Conservation (phyloP, 768 basidiomycete species). For the Hericium erinaceus region DNA sequence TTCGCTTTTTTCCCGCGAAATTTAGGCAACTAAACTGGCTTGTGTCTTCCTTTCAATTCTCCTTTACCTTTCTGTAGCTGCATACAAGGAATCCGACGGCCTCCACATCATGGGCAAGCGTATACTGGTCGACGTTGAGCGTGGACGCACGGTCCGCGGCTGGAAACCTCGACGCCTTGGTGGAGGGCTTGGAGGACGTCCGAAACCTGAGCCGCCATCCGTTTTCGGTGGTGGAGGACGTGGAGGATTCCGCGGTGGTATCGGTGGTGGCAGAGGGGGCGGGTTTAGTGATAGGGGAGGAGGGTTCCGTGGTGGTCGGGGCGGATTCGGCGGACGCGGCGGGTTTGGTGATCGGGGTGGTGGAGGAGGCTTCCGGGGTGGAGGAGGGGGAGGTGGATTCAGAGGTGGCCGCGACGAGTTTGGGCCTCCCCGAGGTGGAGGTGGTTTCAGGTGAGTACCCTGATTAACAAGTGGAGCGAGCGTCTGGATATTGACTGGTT, state of each 20-base stretch:
- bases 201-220: slow-evolving; percentile 59
- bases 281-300: slow-evolving; percentile 22
- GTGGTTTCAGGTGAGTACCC: slow-evolving; percentile 18
- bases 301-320: slow-evolving; percentile 26
- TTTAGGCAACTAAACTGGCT: slow-evolving; percentile 13
- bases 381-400: slow-evolving; percentile 19
- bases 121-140: slow-evolving; percentile 96
- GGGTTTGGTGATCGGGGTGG: slow-evolving; percentile 13
- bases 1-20: slow-evolving; percentile 7
- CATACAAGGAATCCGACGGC: slow-evolving; percentile 98
- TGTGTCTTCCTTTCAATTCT: slow-evolving; percentile 12
- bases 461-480: not conserved
- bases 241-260: slow-evolving; percentile 19
- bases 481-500: not conserved
- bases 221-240: slow-evolving; percentile 22
- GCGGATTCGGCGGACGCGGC: slow-evolving; percentile 39
- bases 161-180: slow-evolving; percentile 97
- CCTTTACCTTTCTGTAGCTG: slow-evolving; percentile 37
- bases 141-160: slow-evolving; percentile 93
- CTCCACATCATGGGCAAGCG: slow-evolving; percentile 93
- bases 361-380: slow-evolving; percentile 17
- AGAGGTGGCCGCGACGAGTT: slow-evolving; percentile 19
- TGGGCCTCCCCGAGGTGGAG: slow-evolving; percentile 19
- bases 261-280: slow-evolving; percentile 26
- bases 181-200: slow-evolving; percentile 98